These are phyloP conservation scores for Gnomoniopsis smithogilvyi DNA, from an alignment of 2,329 filamentous ascomycete species.

Conservation along the genomic window DNA sequence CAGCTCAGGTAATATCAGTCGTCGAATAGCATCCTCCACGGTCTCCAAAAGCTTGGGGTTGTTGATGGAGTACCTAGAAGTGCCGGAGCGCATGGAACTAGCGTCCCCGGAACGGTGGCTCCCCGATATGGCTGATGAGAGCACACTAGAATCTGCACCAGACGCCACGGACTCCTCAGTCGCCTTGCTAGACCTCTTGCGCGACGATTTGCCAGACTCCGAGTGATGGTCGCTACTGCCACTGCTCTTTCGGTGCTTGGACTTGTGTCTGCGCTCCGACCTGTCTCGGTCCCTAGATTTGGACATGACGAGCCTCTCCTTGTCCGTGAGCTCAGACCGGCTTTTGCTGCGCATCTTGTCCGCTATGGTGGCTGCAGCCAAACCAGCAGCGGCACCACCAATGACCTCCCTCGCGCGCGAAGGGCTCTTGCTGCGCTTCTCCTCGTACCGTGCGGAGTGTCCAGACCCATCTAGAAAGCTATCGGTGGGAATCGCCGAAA, in stretches of 20 bases:
- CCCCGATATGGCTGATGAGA: conserved; percentile 51
- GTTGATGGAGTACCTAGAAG: conserved; percentile 73
- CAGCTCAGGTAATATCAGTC: conserved; percentile 86
- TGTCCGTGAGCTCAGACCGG: conserved; percentile 40
- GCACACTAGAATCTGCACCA: conserved; percentile 49
- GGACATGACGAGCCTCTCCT: conserved; percentile 23
- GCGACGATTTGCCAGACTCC: conserved; percentile 44
- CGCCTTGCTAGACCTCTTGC: conserved; percentile 49
- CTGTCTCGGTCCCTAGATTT: conserved; percentile 41
- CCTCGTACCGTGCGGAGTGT: conserved; percentile 32
- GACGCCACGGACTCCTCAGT: conserved; percentile 52
- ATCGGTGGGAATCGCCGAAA: conserved; percentile 70
- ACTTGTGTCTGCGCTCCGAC: conserved; percentile 46
- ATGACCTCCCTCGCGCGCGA: conserved; percentile 36
- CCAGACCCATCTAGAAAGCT: conserved; percentile 61
- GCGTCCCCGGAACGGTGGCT: conserved; percentile 56
- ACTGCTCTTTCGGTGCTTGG: conserved; percentile 49
- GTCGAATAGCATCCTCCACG: conserved; percentile 88
- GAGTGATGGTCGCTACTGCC: conserved; percentile 43
- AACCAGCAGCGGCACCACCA: conserved; percentile 34
- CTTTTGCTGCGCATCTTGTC: conserved; percentile 41
- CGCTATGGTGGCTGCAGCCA: conserved; percentile 35
- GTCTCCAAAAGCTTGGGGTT: conserved; percentile 89
- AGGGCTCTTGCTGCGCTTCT: conserved; percentile 41
- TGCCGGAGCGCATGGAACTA: conserved; percentile 48